Conservation (phyloP, 192 early-diverging fungal species). For the Linnemannia schmuckeri region DNA sequence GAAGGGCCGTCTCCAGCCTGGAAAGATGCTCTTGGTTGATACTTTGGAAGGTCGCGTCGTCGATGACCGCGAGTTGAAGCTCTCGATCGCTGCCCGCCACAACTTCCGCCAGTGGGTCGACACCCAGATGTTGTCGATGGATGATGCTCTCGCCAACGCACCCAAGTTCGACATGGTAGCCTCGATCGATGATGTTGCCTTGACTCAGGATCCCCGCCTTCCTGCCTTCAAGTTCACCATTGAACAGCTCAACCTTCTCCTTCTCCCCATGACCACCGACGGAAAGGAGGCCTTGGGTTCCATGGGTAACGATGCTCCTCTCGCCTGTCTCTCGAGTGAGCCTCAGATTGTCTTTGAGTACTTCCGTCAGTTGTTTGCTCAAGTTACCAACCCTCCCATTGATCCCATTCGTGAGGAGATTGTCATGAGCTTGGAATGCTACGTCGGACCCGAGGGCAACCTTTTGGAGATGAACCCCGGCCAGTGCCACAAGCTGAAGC, state of each 20-base stretch:
- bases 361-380: constrained; percentile 97
- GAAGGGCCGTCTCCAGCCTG: constrained; percentile 97
- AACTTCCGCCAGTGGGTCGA: constrained; percentile 92
- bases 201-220: constrained; percentile 85
- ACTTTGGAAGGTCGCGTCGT: constrained; percentile 91
- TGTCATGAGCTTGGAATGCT: constrained; percentile 97
- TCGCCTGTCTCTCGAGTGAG: constrained; percentile 91
- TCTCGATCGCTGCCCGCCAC: constrained; percentile 72
- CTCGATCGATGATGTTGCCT: constrained; percentile 69
- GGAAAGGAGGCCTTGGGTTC: constrained; percentile 98
- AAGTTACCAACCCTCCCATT: constrained; percentile 98
- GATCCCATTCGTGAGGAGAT: constrained; percentile 99
- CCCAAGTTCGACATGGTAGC: constrained; percentile 50
- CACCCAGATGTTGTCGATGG: constrained; percentile 82
- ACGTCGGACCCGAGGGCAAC: constrained; percentile 95
- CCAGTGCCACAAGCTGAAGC: constrained; percentile 84
- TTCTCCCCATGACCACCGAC: constrained; percentile 86
- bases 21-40: constrained; percentile 97
- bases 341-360: constrained; percentile 96
- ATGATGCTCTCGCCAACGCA: constrained; percentile 65
- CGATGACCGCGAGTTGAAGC: constrained; percentile 92
- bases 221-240: constrained; percentile 91
- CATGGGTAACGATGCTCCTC: constrained; percentile 97
- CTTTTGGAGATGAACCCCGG: constrained; percentile 85
- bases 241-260: constrained; percentile 92